Evolutionary conservation across 2,329 filamentous ascomycete genomes (phyloP), one percentile per base, ranked within the genome.

Genomic region (Cladosporium oxysporum): DNA sequence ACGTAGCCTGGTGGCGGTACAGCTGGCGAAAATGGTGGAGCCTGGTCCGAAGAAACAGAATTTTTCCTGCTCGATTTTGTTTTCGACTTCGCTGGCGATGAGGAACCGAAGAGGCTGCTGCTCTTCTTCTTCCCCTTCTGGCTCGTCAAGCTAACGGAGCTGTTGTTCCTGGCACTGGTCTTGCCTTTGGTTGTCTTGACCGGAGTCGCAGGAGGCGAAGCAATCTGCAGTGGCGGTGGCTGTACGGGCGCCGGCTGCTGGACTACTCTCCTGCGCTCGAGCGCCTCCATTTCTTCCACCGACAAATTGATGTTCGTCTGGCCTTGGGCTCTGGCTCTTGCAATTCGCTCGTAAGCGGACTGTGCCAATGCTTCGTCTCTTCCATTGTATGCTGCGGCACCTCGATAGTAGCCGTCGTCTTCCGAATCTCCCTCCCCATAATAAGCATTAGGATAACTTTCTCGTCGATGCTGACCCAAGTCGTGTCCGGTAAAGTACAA

Each of bases 251-350:
- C 65, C 69, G 71, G 64, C 70, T 86, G 68, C 64, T 66, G 64
- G 64, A 66, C 50, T 62, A 33, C 35, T 62, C 85, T 81, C 72
- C 85, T 83, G 69, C 88, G 86, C 75, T 94, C 90, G 71, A 96
- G 83, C 57, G 92, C 93, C 68, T 89, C 90, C 71, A 97, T 82
- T 77, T 97, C 93, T 63, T 90, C 88, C 73, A 89, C 86, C 71
- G 86, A 92, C 69, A 98, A 84, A 76, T 89, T 90, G 65, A 97
- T 91, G 66, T 96, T 91, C 53, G 85, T 83, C 77, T 89, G 90
- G 69, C 93, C 93, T 73, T 88, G 88, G 69, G 87, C 87, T 76
- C 91, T 88, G 18, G 93, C 92, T 70, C 88, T 86, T 69, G 89
- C 87, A 75, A 97, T 96, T 70, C 92, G 90, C 72, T 89, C 88